A percentile compares a stretch with the other conserved stretches of the same genome.
phyloP scores from a whole-genome alignment of 2,329 filamentous ascomycete genomes.

The Lachnellula hyalina region DNA sequence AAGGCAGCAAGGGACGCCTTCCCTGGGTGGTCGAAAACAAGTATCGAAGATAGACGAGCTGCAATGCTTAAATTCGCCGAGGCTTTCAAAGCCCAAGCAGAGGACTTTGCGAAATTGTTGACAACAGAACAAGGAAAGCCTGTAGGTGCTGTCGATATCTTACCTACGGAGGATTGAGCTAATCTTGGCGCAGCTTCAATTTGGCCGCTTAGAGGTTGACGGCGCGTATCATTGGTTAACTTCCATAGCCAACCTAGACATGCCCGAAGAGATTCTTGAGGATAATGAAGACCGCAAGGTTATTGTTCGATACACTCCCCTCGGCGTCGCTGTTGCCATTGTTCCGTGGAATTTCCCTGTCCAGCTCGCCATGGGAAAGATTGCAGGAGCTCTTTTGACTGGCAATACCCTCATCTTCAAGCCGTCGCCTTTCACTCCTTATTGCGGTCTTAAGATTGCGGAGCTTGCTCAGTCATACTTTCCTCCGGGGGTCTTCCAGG shows the following conservation, averaged over 20 bases:
- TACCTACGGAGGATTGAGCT: not conserved
- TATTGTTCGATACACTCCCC: not conserved
- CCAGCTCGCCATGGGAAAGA: constrained; percentile 31
- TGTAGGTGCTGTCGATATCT: constrained; percentile 15
- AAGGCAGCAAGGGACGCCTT: constrained; percentile 40
- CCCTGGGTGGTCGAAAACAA: constrained; percentile 39
- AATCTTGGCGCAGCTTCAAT: not conserved
- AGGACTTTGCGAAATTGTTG: constrained; percentile 40
- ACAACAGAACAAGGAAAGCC: constrained; percentile 48
- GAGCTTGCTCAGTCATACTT: constrained; percentile 44
- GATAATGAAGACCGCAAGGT: not conserved
- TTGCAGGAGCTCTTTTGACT: constrained; percentile 40
- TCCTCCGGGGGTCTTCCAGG: constrained; percentile 49
- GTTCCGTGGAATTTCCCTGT: constrained; percentile 54
- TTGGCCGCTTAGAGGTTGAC: not conserved
- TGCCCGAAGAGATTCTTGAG: not conserved
- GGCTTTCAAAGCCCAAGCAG: constrained; percentile 24
- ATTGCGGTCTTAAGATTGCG: constrained; percentile 43
- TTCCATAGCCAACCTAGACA: not conserved
- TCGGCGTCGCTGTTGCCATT: constrained; percentile 43
- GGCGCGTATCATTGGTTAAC: not conserved
- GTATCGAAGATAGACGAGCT: constrained; percentile 38
- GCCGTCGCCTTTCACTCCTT: constrained; percentile 50
- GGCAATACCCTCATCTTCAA: constrained; percentile 49
- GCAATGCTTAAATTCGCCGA: constrained; percentile 31